Evolutionary conservation across 169 alveolate species (phyloP), one percentile per base, ranked within the genome.

Genomic region (Cryptosporidium sp.): DNA sequence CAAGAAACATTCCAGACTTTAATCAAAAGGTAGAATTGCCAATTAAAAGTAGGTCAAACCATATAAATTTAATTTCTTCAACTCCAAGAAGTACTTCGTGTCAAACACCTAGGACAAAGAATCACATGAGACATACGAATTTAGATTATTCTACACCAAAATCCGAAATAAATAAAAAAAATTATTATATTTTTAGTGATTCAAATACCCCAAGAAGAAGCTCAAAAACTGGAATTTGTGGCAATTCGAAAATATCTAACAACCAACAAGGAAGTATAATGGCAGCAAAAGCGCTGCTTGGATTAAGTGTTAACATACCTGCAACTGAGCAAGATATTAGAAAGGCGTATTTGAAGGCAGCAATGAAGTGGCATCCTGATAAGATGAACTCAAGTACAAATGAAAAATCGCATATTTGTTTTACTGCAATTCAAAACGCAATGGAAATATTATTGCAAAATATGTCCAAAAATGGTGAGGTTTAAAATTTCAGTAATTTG

Each of bases 321-420:
- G 65, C 68, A 26, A 80, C 65, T 42, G 89, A 80, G 26, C 73
- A 60, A 44, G 89, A 80, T 16, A 45, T 80, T 44, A 60, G 89
- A 80, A 80, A 65, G 26, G 89, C 89, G 0, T 80, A 80, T 80
- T 80, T 80, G 65, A 80, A 67, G 51, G 80, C 89, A 39, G 89
- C 89, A 62, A 80, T 80, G 89, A 69, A 67, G n/a, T 80, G 89
- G 89, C 89, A 80, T 65, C 89, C 89, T 16, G 89, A 80, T 26
- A 80, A 80, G 29, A n/a, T 58, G 33, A 42, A 37, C 29, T 44
- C 62, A 21, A 51, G 37, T 62, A 35, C 73, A 3, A 62, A 33
- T 61, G 89, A 62, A 0, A 60, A 80, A 44, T 65, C 89, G 26
- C 89, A 80, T 45, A 31, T 21, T 26, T 80, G 73, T 29, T 80